These are phyloP conservation scores for Coemansia reversa DNA, from an alignment of 192 early-diverging fungal species.

Conservation along the genomic window DNA sequence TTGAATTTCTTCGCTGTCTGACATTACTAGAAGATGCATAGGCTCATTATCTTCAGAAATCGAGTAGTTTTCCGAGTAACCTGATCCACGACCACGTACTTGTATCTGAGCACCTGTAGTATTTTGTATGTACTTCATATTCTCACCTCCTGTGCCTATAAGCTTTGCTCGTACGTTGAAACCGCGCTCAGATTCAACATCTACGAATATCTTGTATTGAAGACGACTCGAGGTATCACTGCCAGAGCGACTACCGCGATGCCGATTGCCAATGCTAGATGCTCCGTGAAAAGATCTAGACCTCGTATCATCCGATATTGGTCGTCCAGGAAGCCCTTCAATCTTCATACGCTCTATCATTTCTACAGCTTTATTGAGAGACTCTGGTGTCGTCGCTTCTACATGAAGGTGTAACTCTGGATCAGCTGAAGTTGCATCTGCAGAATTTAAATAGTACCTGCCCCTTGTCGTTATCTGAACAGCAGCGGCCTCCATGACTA, in stretches of 20 bases:
- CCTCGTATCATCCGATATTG: neutral
- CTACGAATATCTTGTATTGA: constrained; percentile 71
- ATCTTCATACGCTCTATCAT: constrained; percentile 68
- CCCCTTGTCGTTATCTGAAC: constrained; percentile 78
- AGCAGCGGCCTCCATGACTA: constrained; percentile 73
- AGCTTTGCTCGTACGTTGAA: constrained; percentile 87
- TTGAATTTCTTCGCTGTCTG: constrained; percentile 64
- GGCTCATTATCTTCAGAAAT: constrained; percentile 71
- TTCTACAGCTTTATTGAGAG: constrained; percentile 67
- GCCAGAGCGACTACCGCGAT: constrained; percentile 30
- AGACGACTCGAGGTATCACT: constrained; percentile 16
- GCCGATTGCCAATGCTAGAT: constrained; percentile 23
- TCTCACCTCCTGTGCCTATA: constrained; percentile 73
- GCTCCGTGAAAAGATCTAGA: constrained; percentile 8
- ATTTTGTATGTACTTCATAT: constrained; percentile 86
- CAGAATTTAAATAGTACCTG: constrained; percentile 74
- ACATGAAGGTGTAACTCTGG: constrained; percentile 82
- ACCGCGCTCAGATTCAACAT: constrained; percentile 68
- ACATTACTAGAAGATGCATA: constrained; percentile 77
- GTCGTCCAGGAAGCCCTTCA: constrained; percentile 10
- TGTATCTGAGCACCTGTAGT: constrained; percentile 77
- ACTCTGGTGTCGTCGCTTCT: constrained; percentile 63
- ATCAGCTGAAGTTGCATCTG: constrained; percentile 69
- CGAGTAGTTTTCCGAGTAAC: constrained; percentile 65
- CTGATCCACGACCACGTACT: constrained; percentile 81